Conservation (phyloP, 495 filamentous ascomycete genomes). For the Neurospora sp. region DNA sequence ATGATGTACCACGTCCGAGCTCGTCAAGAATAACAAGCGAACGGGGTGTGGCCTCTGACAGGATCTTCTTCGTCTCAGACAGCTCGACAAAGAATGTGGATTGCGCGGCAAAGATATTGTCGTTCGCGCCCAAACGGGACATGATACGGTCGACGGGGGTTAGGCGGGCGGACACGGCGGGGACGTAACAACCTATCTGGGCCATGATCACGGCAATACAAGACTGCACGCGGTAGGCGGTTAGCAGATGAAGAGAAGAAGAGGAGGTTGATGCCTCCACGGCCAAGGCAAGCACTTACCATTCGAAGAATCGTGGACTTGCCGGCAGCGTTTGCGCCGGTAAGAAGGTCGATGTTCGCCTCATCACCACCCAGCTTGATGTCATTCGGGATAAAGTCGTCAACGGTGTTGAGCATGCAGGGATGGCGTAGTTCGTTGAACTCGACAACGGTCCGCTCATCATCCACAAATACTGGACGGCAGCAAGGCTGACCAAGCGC, state of each 20-base stretch:
- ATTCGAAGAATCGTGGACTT: slow-evolving; percentile 98
- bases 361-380: slow-evolving; percentile 72
- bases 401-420: slow-evolving; percentile 78
- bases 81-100: slow-evolving; percentile 98
- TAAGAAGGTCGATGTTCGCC: slow-evolving; percentile 83
- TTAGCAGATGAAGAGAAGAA: slow-evolving; percentile 13
- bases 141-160: slow-evolving; percentile 97
- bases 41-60: slow-evolving; percentile 86
- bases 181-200: slow-evolving; percentile 94
- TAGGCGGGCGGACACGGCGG: slow-evolving; percentile 69
- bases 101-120: slow-evolving; percentile 98
- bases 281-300: slow-evolving; percentile 41
- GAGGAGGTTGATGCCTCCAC: neutral
- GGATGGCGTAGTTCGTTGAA: slow-evolving; percentile 91
- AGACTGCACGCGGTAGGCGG: slow-evolving; percentile 27
- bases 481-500: slow-evolving; percentile 80
- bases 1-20: slow-evolving; percentile 85
- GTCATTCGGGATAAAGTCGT: slow-evolving; percentile 96
- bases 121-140: slow-evolving; percentile 95
- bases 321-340: slow-evolving; percentile 93
- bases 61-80: slow-evolving; percentile 96
- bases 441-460: slow-evolving; percentile 74
- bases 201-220: slow-evolving; percentile 97
- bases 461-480: slow-evolving; percentile 74
- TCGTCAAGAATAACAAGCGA: slow-evolving; percentile 97